Base-by-base conservation (phyloP, 2,329 filamentous ascomycete genomes). In the Capronia americana region DNA sequence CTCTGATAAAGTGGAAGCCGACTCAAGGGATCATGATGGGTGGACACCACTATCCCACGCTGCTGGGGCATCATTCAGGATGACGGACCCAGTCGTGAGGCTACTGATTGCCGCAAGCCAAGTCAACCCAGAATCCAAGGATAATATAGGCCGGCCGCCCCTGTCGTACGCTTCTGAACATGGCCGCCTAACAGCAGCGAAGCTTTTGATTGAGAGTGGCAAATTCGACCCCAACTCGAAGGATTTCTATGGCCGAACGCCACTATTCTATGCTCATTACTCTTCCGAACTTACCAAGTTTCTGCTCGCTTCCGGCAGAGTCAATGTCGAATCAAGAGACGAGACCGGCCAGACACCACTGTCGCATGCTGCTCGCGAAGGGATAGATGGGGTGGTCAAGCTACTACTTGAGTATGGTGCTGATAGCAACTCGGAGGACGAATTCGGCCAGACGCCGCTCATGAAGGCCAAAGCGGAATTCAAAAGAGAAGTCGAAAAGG, bases 241-340 rank as follows among this genome's bases (percentile, higher is more conserved):
- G 48, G 48, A 53, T 53, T 26, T 14, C 26, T 23, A 14, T 14
- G 48, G 48, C 1, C 48, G 48, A 24, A 53, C 48, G 14, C 48
- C 48, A 14, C 23, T 53, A 24, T 53, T 23, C 23, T 8, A 24
- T 4, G 23, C 48, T 26, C 4, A 0, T 26, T 5, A 14, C 11
- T 0, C n/a, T n/a, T n/a, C 0, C 10, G 1, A 17, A 3, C 1
- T 24, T 8, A 23, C 48, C 11, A 6, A 3, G 23, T 0, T 26
- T 26, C 38, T 44, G 17, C 38, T 44, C 14, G 38, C 38, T 20
- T 44, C 38, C 17, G 14, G 14, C 34, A 44, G 17, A 44, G 38
- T 44, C 5, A 6, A 44, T 0, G 8, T 44, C 38, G 38, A n/a
- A 8, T 44, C 38, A 20, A n/a, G 4, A n/a, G 38, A 44, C 17